A percentile compares a stretch with the other conserved stretches of the same genome.
Conservation (phyloP, 306 rosid genomes). For the Boehmeria nivea region DNA sequence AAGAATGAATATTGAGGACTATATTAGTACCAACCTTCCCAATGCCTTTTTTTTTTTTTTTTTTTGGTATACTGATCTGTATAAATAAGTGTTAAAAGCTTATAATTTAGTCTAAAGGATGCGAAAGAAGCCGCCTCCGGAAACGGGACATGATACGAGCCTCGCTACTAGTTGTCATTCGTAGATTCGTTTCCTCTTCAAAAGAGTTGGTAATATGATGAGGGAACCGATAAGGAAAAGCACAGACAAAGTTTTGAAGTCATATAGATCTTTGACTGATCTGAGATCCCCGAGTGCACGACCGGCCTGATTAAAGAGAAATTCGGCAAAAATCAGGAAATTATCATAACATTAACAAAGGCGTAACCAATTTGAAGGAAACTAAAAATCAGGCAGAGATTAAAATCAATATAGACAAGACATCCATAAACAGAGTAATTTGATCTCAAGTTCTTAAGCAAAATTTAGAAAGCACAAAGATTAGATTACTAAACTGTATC, state of each 20-base stretch:
- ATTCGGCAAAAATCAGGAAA: slow-evolving; percentile 19
- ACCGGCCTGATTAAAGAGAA: slow-evolving; percentile 62
- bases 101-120: not conserved
- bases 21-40: slow-evolving; percentile 12
- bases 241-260: slow-evolving; percentile 73
- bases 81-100: slow-evolving; percentile 1
- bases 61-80: slow-evolving; percentile 16
- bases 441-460: too few relatives aligned
- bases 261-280: slow-evolving; percentile 90
- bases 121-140: slow-evolving; percentile 15
- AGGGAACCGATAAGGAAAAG: slow-evolving; percentile 88
- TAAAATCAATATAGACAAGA: not conserved
- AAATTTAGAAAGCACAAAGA: too few relatives aligned
- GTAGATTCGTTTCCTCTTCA: slow-evolving; percentile 86
- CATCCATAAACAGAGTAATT: too few relatives aligned
- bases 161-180: slow-evolving; percentile 42
- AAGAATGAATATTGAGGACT: slow-evolving; percentile 31
- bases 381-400: not conserved
- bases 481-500: too few relatives aligned
- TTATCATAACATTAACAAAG: not conserved
- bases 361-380: not conserved
- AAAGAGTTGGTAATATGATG: slow-evolving; percentile 57
- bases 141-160: slow-evolving; percentile 8
- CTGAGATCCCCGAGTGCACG: slow-evolving; percentile 97
- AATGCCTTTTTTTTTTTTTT: slow-evolving; percentile 20